Base-by-base conservation (phyloP, 129 eudicot genomes). In the Mikania micrantha region DNA sequence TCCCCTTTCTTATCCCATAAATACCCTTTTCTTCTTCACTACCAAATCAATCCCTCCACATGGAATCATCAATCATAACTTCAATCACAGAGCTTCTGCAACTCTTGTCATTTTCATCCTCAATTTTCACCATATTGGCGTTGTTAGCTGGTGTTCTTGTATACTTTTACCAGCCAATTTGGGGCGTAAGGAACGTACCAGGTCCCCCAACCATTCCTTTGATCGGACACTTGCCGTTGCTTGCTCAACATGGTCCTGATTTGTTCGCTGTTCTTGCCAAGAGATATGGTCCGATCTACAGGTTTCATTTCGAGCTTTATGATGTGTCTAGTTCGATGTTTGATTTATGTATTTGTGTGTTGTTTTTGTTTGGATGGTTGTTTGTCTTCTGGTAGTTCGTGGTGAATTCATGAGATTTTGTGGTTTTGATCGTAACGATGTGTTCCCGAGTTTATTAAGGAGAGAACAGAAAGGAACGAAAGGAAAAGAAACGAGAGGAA, bases 191-290 rank as follows among this genome's bases (percentile, higher is more conserved):
- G 50, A 88, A 74, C 60, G 78, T 92, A 4, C 98, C 98, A 32
- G 95, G 98, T 66, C 98, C 98, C 67, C 85, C 95, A 1, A 65
- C 89, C 47, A 40, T 88, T 25, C 98, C 98, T 1, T 67, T 92
- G 2, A 19, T 92, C 6, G 98, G 98, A 35, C 96, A 92, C 77
- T 82, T 92, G 20, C 98, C 96, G 31, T 70, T 92, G 85, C 85
- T 92, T 56, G 96, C 98, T 44, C 78, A 82, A 68, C 71, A 85
- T 72, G 98, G 98, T 34, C 98, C 96, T 52, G 84, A 85, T 49
- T 79, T 84, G 21, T 92, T 92, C 84, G 58, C 95, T 62, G 58
- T 84, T 71, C 89, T 92, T 58, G 94, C 98, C 67, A 82, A 84
- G 35, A 70, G 74, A 16, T 84, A 92, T 72, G 98, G 98, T 47